These are phyloP conservation scores for Nakazawaea wickerhamii DNA, from an alignment of 805 yeast genomes.

Conservation along the genomic window DNA sequence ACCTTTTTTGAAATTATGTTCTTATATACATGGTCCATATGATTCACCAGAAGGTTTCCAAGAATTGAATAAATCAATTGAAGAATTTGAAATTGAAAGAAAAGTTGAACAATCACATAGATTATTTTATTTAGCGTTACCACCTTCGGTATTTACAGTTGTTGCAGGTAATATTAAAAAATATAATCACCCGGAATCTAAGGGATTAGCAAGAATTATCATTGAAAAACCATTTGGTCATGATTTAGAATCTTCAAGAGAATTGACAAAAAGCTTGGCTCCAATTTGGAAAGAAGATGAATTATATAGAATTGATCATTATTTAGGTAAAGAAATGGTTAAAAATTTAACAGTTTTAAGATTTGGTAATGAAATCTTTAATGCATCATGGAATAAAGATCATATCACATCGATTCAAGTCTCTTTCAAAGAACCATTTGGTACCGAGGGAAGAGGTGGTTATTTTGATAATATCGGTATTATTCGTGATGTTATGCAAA, in stretches of 20 bases:
- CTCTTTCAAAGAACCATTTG: slow-evolving; percentile 95
- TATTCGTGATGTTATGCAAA: slow-evolving; percentile 97
- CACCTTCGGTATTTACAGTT: slow-evolving; percentile 83
- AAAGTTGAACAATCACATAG: slow-evolving; percentile 58
- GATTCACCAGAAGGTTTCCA: slow-evolving; percentile 74
- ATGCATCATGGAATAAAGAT: slow-evolving; percentile 84
- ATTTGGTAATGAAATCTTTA: slow-evolving; percentile 84
- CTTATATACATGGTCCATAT: slow-evolving; percentile 76
- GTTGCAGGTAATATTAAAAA: slow-evolving; percentile 74
- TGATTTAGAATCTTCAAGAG: slow-evolving; percentile 74
- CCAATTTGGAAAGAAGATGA: slow-evolving; percentile 91
- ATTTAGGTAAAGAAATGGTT: slow-evolving; percentile 96
- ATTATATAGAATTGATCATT: slow-evolving; percentile 93
- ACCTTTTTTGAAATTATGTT: slow-evolving; percentile 58
- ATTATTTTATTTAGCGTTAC: slow-evolving; percentile 87
- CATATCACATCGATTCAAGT: slow-evolving; percentile 79
- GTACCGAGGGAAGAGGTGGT: slow-evolving; percentile 99
- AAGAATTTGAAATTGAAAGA: slow-evolving; percentile 48
- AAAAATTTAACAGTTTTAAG: slow-evolving; percentile 86
- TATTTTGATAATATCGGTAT: slow-evolving; percentile 94
- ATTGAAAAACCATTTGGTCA: slow-evolving; percentile 98
- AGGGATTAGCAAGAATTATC: slow-evolving; percentile 74
- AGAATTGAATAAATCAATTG: slow-evolving; percentile 48
- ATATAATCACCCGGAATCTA: slow-evolving; percentile 53
- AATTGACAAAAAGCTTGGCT: slow-evolving; percentile 68